These are phyloP conservation scores for Rickenella mellea DNA, from an alignment of 768 basidiomycete species.

Conservation along the genomic window DNA sequence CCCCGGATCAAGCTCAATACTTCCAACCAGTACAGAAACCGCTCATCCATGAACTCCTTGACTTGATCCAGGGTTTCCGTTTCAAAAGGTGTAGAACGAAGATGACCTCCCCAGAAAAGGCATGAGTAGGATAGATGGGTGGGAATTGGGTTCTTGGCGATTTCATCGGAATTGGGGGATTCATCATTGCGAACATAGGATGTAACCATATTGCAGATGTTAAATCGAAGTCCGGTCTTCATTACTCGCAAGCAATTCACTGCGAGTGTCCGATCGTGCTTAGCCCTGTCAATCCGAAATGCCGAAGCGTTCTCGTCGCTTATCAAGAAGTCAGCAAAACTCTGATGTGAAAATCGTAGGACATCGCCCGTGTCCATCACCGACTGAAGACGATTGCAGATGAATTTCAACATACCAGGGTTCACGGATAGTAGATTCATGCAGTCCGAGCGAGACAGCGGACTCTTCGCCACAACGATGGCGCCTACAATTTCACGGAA, in stretches of 20 bases:
- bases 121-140: constrained; percentile 20
- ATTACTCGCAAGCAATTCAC: constrained; percentile 17
- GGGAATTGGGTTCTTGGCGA: constrained; percentile 15
- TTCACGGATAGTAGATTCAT: constrained; percentile 8
- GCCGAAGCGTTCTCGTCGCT: constrained; percentile 1
- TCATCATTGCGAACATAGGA: constrained; percentile 21
- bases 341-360: constrained; percentile 16
- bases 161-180: constrained; percentile 13
- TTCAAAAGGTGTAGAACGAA: constrained; percentile 3
- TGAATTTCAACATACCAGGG: too few relatives aligned
- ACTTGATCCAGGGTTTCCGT: constrained; percentile 3
- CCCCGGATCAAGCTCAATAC: constrained; percentile 18
- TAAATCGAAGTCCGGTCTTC: constrained; percentile 22
- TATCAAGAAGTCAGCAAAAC: constrained; percentile 19
- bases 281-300: constrained; percentile 10
- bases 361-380: constrained; percentile 9
- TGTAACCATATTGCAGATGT: constrained; percentile 23
- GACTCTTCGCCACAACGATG: constrained; percentile 14
- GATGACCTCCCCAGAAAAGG: constrained; percentile 22
- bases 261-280: constrained; percentile 14
- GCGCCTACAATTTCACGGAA: constrained; percentile 13
- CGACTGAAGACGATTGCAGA: constrained; percentile 13
- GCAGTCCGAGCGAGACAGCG: constrained; percentile 9
- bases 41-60: constrained; percentile 13
- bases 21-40: constrained; percentile 24